Base-by-base conservation (phyloP, 139 green algal species). In the Ulvella scutata region DNA sequence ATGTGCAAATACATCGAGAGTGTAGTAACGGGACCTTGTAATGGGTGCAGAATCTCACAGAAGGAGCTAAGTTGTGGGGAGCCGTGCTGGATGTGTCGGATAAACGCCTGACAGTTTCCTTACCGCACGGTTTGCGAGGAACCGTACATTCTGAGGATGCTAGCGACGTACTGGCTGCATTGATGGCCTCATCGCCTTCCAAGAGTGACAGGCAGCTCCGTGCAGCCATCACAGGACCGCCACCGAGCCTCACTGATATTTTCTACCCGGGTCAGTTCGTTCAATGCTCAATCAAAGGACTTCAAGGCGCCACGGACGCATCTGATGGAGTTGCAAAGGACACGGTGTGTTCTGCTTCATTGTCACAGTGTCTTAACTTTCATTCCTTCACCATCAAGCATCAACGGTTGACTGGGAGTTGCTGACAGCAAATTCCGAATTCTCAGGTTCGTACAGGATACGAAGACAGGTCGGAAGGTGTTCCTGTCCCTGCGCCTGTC, bases 101-200 rank as follows among this genome's bases (percentile, higher is more conserved):
- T 1, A 78, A 60, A 4, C 83, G 87, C 9, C 84, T 98, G 4
- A 62, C 82, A 17, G 60, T 98, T 33, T 86, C 77, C 75, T 78
- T 98, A 73, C 91, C 93, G 2, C 81, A 96, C 74, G 92, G 93
- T 3, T 81, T 98, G 72, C 77, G 87, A 2, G 93, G 90, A 3
- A 79, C 79, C 60, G 91, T 94, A 35, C 43, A 61, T 2, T 72
- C 79, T 2, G 40, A 80, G 2, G 79, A 89, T 74, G 38, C 37
- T 10, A 38, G 72, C 72, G 38, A 76, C 13, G 38, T 76, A n/a
- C 43, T 74, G 34, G 76, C 38, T 9, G 76, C 62, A 4, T 61
- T n/a, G 17, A 44, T 31, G 28, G 61, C 39, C 7, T 31, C 23
- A 26, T 43, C 38, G 6, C 62, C 36, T 43, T 31, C 29, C 29